Base-by-base conservation (phyloP, 306 rosid genomes). In the Pyrus pyrifolia region DNA sequence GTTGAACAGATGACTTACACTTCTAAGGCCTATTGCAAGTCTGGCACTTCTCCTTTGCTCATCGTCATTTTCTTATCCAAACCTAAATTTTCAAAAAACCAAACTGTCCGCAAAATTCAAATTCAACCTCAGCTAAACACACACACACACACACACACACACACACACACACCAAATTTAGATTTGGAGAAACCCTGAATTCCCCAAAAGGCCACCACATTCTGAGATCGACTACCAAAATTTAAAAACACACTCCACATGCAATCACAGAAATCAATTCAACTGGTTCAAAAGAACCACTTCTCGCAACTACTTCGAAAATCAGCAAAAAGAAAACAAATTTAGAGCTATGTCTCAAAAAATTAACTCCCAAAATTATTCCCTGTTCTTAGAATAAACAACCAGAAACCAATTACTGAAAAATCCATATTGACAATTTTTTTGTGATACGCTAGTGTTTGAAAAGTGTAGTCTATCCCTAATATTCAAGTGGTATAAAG, bases 151-250 rank as follows among this genome's bases (percentile, higher is more conserved):
- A n/a, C n/a, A n/a, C n/a, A n/a, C n/a, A 63, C 5, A 33, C 27
- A 51, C 61, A 4, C 35, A 31, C 5, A 31, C 5, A 33, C 35
- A 33, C 35, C 35, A 62, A 59, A 65, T 55, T 30, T n/a, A 81
- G 73, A 70, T 49, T 44, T 30, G 55, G 6, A n/a, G 53, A 63
- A 81, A 29, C 21, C n/a, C 58, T 61, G 30, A 6, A 74, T 44
- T 57, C 61, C 65, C 66, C 53, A 23, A 42, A 74, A 80, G 31
- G 76, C 25, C 67, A 12, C 44, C 71, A 57, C 61, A 75, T 68
- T 68, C 19, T 55, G 25, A 44, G 79, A 70, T 75, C 68, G 49
- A 70, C 4, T 40, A 55, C 38, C 49, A 21, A 44, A 66, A 53
- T 38, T 22, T 55, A n/a, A 64, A 75, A 22, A 44, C 11, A n/a